These are phyloP conservation scores for Stylonectria norvegica DNA, from an alignment of 2,329 filamentous ascomycete species.

Conservation along the genomic window DNA sequence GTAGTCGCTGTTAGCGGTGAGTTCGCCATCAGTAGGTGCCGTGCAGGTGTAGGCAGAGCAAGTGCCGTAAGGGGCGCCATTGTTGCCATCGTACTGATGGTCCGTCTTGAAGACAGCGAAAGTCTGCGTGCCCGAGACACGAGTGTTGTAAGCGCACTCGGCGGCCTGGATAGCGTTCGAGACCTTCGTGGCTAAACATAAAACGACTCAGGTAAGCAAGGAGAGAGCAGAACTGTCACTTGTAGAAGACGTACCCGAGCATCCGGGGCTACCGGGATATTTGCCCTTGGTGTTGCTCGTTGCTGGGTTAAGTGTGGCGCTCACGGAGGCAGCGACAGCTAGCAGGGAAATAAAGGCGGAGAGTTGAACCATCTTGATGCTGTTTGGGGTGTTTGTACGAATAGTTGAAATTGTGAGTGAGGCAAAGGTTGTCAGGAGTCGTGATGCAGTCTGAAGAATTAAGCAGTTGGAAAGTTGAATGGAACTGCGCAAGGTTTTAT, in stretches of 20 bases:
- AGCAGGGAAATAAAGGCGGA: slow-evolving; percentile 19
- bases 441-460: no score
- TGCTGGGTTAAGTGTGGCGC: slow-evolving; percentile 23
- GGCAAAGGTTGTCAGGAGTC: no score
- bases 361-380: slow-evolving; percentile 18
- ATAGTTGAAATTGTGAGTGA: no score
- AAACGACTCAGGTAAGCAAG: not conserved
- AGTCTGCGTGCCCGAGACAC: slow-evolving; percentile 23
- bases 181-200: slow-evolving; percentile 16
- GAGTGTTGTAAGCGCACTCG: slow-evolving; percentile 26
- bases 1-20: slow-evolving; percentile 18
- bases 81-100: slow-evolving; percentile 23
- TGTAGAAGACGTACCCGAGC: slow-evolving; percentile 16
- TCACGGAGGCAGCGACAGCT: slow-evolving; percentile 17
- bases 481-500: no score
- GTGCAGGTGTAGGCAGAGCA: slow-evolving; percentile 21
- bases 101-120: slow-evolving; percentile 24
- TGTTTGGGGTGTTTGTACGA: no score
- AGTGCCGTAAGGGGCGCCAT: slow-evolving; percentile 23
- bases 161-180: slow-evolving; percentile 25
- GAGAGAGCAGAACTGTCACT: not conserved
- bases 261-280: slow-evolving; percentile 19
- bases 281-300: slow-evolving; percentile 23
- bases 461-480: no score
- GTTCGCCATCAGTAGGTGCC: slow-evolving; percentile 11